Evolutionary conservation across 495 filamentous ascomycete genomes (phyloP), one percentile per base, ranked within the genome.

Genomic region (Thozetella sp.): DNA sequence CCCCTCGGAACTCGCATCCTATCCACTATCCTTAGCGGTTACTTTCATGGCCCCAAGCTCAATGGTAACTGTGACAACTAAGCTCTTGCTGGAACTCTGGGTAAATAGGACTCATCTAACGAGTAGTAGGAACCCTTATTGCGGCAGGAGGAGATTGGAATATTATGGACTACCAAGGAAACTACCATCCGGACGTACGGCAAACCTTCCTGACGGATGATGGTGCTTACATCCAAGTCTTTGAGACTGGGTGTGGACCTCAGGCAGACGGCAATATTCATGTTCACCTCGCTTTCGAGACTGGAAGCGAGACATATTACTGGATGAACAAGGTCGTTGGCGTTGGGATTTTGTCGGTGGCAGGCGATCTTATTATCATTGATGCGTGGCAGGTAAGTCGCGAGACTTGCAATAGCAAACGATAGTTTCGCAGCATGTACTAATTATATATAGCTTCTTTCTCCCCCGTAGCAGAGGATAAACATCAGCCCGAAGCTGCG

Each of bases 241-340:
- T 72, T 40, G 63, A 63, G 13, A 70, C 67, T 12, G 58, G 55
- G 30, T 6, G 30, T 11, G 67, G 64, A 15, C 57, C 65, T 37
- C 67, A 70, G 61, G 4, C 61, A 2, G 63, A 68, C 48, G 69
- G 69, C 0, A 12, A 27, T 2, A 12, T 70, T n/a, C 69, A 72
- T 24, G 57, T 72, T 11, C 53, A 59, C 4, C 30, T 70, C 1
- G 17, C 40, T 1, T 70, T 70, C 15, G 67, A 72, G 65, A 70
- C 69, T 22, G 65, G 67, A 3, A 65, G 61, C 25, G 30, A 20
- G 10, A 57, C 62, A 51, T 72, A 72, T 22, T 66, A 63, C 40
- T 72, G 69, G 67, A 23, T 71, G 3, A 71, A 71, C 56, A 59
- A 67, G 22, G 56, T 69, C 10, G 57, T 71, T 3, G 68, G 61